phyloP scores from a whole-genome alignment of 805 yeast genomes.

The Lachancea lanzarotensis region DNA sequence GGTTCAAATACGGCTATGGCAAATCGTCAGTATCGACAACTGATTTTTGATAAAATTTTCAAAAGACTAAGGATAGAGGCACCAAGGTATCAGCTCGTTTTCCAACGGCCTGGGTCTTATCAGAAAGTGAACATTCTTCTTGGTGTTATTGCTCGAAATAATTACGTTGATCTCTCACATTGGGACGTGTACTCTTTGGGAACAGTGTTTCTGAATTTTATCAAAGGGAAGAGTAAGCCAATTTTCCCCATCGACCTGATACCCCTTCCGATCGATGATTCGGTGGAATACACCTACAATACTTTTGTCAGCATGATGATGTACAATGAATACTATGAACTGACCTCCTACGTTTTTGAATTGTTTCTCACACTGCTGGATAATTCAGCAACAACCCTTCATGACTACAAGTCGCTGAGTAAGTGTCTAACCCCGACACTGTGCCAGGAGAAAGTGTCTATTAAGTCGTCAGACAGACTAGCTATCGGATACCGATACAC shows the following conservation, averaged over 20 bases:
- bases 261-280: conserved; percentile 48
- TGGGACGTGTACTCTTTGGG: conserved; percentile 50
- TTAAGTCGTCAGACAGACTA: conserved; percentile 40
- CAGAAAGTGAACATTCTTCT: conserved; percentile 38
- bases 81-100: conserved; percentile 39
- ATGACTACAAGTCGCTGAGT: conserved; percentile 33
- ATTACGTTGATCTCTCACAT: conserved; percentile 53
- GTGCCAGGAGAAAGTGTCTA: conserved; percentile 43
- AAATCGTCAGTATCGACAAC: conserved; percentile 32
- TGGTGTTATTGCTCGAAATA: conserved; percentile 48
- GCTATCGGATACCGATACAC: conserved; percentile 49
- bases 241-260: conserved; percentile 47
- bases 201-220: conserved; percentile 37
- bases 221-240: conserved; percentile 48
- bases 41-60: conserved; percentile 45
- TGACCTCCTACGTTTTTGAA: conserved; percentile 39
- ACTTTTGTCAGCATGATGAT: conserved; percentile 34
- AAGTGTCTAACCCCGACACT: conserved; percentile 49
- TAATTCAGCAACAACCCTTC: conserved; percentile 37
- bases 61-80: conserved; percentile 42
- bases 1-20: conserved; percentile 24
- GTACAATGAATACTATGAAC: conserved; percentile 29
- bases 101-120: conserved; percentile 53
- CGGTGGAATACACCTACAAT: conserved; percentile 36
- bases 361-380: conserved; percentile 40